phyloP scores from a whole-genome alignment of 768 basidiomycete genomes.

The Aureoboletus auriporus region DNA sequence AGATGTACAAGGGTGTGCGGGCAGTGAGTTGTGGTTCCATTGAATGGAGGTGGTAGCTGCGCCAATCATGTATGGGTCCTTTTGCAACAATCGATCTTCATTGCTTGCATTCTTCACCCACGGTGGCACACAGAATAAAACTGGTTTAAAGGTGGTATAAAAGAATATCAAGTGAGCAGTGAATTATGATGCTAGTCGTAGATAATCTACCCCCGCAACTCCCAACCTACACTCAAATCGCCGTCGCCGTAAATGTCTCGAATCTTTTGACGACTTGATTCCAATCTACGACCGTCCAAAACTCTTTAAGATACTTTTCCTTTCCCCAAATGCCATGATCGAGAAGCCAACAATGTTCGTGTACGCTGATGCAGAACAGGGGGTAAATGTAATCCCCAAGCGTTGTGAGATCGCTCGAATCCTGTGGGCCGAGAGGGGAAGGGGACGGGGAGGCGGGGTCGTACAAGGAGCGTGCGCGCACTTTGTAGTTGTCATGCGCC shows the following conservation, averaged over 20 bases:
- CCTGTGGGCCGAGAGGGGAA: conserved; percentile 6
- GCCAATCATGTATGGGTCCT: neutral
- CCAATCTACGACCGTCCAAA: conserved; percentile 87
- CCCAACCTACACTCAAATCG: conserved; percentile 7
- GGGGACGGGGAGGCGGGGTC: conserved; percentile 15
- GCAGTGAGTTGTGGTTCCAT: conserved; percentile 38
- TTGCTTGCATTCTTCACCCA: no score
- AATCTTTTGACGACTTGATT: conserved; percentile 42
- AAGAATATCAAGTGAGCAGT: conserved; percentile 18
- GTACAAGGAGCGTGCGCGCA: conserved; percentile 24
- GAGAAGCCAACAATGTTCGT: conserved; percentile 87
- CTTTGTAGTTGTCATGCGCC: conserved; percentile 3
- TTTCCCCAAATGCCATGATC: conserved; percentile 91
- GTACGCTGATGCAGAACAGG: conserved; percentile 71
- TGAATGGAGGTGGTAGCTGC: conserved; percentile 31
- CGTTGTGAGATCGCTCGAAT: conserved; percentile 22
- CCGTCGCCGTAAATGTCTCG: conserved; percentile 16
- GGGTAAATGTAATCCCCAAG: conserved; percentile 64
- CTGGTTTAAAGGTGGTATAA: conserved; percentile 10
- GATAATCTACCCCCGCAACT: conserved; percentile 1
- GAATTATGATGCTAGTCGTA: conserved; percentile 15
- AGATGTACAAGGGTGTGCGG: conserved; percentile 89
- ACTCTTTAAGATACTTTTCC: conserved; percentile 77
- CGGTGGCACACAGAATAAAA: neutral
- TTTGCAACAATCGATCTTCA: neutral